Base-by-base conservation (phyloP, 208 protist species). In the Kentomonas sorsogonicus region DNA sequence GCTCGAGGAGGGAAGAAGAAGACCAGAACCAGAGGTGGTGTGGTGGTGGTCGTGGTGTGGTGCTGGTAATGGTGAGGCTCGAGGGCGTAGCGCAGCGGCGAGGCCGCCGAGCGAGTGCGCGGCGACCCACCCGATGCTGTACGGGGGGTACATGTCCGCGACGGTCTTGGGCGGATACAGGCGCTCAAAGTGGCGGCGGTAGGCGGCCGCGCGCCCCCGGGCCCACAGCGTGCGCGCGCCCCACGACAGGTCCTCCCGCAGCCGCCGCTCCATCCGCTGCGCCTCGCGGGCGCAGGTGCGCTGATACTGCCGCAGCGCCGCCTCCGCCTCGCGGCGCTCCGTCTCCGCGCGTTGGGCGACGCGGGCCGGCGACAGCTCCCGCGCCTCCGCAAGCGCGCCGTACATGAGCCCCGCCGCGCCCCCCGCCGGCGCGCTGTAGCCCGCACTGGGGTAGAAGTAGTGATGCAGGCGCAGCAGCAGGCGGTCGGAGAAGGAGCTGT, bases 361-460 rank as follows among this genome's bases (percentile, higher is more conserved):
- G 11, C 47, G 53, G 26, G 60, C 61, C 15, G 44, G 54, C 0
- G 65, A 66, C 26, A 76, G 45, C 4, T 41, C 45, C 29, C 53
- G 61, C 16, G 52, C 59, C 41, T 71, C 68, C 30, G 59, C 46
- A 34, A 58, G 50, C 3, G 48, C 65, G 2, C 75, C 75, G 50
- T 78, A 80, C 3, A 52, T 15, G 3, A 83, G 30, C 3, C 81
- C 79, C 22, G 54, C 70, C 9, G 71, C 22, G 22, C 72, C 44
- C 0, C 82, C 86, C 0, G 82, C 15, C 10, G 78, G 77, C 1
- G 86, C 76, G 51, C 62, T 82, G 65, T 90, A 89, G 20, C 63
- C 80, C 0, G 77, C 83, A 60, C 80, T 91, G 26, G 86, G 83
- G 55, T 77, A 90, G 53, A 93, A 82, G 60, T 73, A 83, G 71